These are phyloP conservation scores for Ramalina peruviana DNA, from an alignment of 495 filamentous ascomycete species.

Conservation along the genomic window DNA sequence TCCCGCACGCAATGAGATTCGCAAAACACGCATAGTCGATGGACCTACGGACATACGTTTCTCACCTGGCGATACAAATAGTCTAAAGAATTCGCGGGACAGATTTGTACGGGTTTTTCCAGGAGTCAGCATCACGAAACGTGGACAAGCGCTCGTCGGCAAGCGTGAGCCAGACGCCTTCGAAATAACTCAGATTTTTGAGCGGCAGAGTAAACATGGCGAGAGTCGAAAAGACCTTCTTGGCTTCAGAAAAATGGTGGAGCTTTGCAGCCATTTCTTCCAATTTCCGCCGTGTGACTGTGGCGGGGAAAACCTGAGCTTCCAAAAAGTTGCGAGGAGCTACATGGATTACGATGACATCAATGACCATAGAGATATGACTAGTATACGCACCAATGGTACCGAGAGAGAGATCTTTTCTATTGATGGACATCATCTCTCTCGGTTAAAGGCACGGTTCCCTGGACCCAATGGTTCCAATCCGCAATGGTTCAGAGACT, in stretches of 20 bases:
- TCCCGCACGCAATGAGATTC: conserved; percentile 3
- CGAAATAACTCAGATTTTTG: conserved; percentile 1
- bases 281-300: conserved; percentile 1
- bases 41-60: conserved; percentile 5
- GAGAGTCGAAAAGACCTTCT: not conserved
- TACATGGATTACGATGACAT: no score
- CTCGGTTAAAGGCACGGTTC: not conserved
- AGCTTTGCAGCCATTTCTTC: not conserved
- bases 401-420: not conserved
- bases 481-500: not conserved
- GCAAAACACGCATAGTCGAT: conserved; percentile 6
- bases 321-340: no score
- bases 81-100: not conserved
- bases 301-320: not conserved
- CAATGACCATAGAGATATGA: no score
- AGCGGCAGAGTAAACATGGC: not conserved
- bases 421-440: not conserved
- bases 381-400: no score
- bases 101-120: not conserved
- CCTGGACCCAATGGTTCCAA: not conserved
- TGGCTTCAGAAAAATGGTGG: conserved; percentile 7
- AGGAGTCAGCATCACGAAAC: conserved; percentile 1
- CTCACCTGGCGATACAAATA: not conserved
- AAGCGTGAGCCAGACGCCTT: conserved; percentile 7
- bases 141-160: not conserved